Conservation (phyloP, 331 rosid genomes). For the Quercus tomentella region DNA sequence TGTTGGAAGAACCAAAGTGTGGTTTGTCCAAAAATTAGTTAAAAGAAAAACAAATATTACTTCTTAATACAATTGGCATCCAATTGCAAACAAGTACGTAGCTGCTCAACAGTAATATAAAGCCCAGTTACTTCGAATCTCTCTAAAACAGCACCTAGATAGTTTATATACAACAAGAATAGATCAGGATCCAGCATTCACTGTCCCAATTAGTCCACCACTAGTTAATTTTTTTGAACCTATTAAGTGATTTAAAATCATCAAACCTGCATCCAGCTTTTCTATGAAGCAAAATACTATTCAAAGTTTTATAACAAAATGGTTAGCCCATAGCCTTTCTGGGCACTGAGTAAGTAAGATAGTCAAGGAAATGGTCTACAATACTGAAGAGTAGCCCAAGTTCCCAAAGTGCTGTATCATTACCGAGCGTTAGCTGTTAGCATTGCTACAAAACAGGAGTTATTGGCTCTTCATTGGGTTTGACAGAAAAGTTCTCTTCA, state of each 20-base stretch:
- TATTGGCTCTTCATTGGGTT: constrained; percentile 24
- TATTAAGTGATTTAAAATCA: neutral
- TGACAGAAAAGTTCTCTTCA: constrained; percentile 51
- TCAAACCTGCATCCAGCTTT: neutral
- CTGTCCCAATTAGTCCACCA: neutral
- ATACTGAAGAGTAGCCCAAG: neutral
- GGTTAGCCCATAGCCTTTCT: neutral
- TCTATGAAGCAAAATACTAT: neutral
- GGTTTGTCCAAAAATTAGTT: neutral
- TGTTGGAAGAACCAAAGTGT: too few relatives aligned
- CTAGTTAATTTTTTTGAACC: neutral
- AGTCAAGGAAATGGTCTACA: neutral
- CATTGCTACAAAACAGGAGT: neutral
- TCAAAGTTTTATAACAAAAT: neutral
- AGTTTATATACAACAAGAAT: neutral
- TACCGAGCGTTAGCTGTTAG: constrained; percentile 17
- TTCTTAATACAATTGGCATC: neutral
- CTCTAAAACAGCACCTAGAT: neutral
- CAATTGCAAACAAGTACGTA: neutral
- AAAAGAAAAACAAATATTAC: neutral
- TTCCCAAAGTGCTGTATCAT: neutral
- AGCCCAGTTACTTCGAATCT: neutral
- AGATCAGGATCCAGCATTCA: neutral
- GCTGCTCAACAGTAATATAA: neutral
- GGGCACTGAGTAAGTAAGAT: too few relatives aligned